These are phyloP conservation scores for Phytophthora ohioensis DNA, from an alignment of 352 stramenopile species.

Conservation along the genomic window DNA sequence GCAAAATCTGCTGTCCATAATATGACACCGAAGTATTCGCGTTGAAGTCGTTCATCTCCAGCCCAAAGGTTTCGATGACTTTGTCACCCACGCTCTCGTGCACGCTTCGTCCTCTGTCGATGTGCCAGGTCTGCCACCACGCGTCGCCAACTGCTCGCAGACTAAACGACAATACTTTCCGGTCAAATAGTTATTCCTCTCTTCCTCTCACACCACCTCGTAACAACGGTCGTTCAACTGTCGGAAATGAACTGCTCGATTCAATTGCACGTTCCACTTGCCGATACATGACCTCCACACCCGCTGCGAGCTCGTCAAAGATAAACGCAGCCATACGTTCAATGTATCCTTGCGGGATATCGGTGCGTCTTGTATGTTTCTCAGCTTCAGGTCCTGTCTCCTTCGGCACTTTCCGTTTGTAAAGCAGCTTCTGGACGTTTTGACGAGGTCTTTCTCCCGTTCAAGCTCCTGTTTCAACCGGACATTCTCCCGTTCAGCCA, in stretches of 20 bases:
- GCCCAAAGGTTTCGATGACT: slow-evolving; percentile 54
- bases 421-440: slow-evolving; percentile 42
- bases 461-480: slow-evolving; percentile 38
- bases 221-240: slow-evolving; percentile 23
- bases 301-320: slow-evolving; percentile 39
- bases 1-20: slow-evolving; percentile 58
- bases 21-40: slow-evolving; percentile 54
- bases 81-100: slow-evolving; percentile 43
- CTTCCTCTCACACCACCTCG: slow-evolving; percentile 35
- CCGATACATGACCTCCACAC: slow-evolving; percentile 36
- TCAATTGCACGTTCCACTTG: slow-evolving; percentile 32
- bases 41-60: slow-evolving; percentile 52
- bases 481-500: slow-evolving; percentile 34
- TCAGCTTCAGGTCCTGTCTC: slow-evolving; percentile 1
- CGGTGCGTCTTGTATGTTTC: slow-evolving; percentile 15
- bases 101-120: slow-evolving; percentile 20
- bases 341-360: slow-evolving; percentile 16
- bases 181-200: slow-evolving; percentile 41
- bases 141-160: slow-evolving; percentile 33
- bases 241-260: slow-evolving; percentile 19
- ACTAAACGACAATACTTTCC: slow-evolving; percentile 38
- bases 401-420: slow-evolving; percentile 14
- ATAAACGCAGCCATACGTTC: slow-evolving; percentile 31
- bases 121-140: slow-evolving; percentile 41
- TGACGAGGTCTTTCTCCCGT: slow-evolving; percentile 32